These are phyloP conservation scores for Paecilomyces formosus DNA, from an alignment of 2,329 filamentous ascomycete genomes.

Conservation along the genomic window DNA sequence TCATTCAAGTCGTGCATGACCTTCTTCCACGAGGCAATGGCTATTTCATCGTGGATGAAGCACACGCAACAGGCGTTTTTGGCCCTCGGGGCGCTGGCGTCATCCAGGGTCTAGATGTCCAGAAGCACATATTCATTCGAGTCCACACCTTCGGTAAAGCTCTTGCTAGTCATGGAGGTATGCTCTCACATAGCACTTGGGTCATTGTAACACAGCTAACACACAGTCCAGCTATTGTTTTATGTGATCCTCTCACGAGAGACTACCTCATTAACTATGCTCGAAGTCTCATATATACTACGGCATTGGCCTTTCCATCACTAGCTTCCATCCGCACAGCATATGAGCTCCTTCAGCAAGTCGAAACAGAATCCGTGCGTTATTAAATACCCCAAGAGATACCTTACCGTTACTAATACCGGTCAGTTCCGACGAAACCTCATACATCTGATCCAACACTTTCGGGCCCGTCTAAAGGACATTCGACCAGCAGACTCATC, in stretches of 20 bases:
- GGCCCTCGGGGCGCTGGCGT: constrained; percentile 44
- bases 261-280: constrained; percentile 69
- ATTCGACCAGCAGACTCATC: constrained; percentile 22
- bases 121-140: constrained; percentile 43
- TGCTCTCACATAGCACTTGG: neutral
- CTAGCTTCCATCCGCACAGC: constrained; percentile 52
- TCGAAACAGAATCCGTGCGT: constrained; percentile 40
- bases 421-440: constrained; percentile 22
- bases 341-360: constrained; percentile 50
- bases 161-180: constrained; percentile 59
- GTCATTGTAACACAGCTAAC: constrained; percentile 12
- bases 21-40: constrained; percentile 51
- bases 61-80: constrained; percentile 46
- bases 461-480: constrained; percentile 37
- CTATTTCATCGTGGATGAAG: constrained; percentile 51
- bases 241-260: constrained; percentile 54
- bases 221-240: constrained; percentile 44
- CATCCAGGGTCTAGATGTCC: constrained; percentile 43
- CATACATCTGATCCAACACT: constrained; percentile 38
- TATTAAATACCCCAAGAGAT: neutral
- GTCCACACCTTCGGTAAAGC: constrained; percentile 51
- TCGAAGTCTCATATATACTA: constrained; percentile 68
- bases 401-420: neutral
- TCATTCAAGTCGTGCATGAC: constrained; percentile 51
- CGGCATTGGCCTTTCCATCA: constrained; percentile 56